Conservation (phyloP, 106 monocot genomes). For the Dendrobium catenatum region DNA sequence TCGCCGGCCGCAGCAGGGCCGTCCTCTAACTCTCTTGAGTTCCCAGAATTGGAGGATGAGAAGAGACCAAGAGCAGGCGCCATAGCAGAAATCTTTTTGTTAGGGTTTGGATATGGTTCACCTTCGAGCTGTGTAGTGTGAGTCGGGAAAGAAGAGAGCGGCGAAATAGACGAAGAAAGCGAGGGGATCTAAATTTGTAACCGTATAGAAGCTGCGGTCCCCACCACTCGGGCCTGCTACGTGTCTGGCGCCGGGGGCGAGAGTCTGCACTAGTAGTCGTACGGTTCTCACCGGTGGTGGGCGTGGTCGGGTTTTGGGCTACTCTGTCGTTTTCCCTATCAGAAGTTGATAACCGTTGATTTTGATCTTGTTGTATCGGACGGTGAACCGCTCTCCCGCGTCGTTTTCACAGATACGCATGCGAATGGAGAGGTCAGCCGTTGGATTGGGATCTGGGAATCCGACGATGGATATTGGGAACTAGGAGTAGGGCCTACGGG, state of each 20-base stretch:
- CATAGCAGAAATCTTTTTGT: background rate
- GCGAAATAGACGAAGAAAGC: background rate
- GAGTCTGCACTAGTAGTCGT: background rate
- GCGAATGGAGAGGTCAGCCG: background rate
- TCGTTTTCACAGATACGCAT: background rate
- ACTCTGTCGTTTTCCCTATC: constrained; percentile 1
- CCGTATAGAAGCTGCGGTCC: background rate
- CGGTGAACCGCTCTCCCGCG: background rate
- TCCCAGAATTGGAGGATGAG: constrained; percentile 6
- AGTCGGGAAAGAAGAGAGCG: background rate
- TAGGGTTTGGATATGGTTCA: background rate
- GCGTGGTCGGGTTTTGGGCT: constrained; percentile 6
- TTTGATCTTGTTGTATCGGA: background rate
- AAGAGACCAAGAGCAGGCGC: constrained; percentile 18
- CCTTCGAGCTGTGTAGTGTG: background rate
- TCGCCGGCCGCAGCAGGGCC: background rate
- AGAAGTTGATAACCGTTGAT: background rate
- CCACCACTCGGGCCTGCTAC: background rate
- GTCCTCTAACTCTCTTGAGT: background rate
- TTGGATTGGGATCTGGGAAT: constrained; percentile 1
- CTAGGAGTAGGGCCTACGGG: background rate
- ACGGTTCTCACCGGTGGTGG: constrained; percentile 3
- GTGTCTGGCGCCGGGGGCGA: background rate
- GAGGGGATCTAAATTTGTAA: constrained; percentile 6
- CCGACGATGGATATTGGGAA: background rate